These are phyloP conservation scores for Acanthamoeba triangularis DNA, from an alignment of 208 protist genomes.

Conservation along the genomic window DNA sequence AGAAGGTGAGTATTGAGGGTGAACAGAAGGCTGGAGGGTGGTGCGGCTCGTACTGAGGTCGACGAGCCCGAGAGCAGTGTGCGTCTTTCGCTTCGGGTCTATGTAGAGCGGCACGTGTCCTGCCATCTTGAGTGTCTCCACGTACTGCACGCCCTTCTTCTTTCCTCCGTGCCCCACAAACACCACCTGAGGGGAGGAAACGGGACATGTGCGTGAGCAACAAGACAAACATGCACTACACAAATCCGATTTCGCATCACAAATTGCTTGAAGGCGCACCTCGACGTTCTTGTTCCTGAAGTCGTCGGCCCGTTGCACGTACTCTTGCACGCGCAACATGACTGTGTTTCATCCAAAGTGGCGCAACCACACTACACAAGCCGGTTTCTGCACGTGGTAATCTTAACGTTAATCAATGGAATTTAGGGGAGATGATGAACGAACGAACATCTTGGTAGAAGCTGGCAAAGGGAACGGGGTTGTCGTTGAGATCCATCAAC, in stretches of 20 bases:
- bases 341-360: conserved; percentile 51
- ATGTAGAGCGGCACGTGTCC: conserved; percentile 4
- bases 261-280: background rate
- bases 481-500: background rate
- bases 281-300: conserved; percentile 10
- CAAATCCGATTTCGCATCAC: too few species aligned
- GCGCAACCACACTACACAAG: background rate
- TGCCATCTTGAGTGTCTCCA: conserved; percentile 5
- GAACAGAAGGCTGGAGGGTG: background rate
- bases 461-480: background rate
- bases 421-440: background rate
- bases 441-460: background rate
- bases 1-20: background rate
- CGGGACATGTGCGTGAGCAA: background rate
- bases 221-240: too few species aligned
- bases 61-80: background rate
- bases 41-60: background rate
- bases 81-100: conserved; percentile 13
- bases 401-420: background rate
- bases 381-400: background rate
- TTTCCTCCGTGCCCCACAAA: background rate
- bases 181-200: background rate
- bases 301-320: conserved; percentile 37
- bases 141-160: conserved; percentile 10
- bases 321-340: conserved; percentile 24